Base-by-base conservation (phyloP, 257 asterid species). In the Solanum clarkiae region DNA sequence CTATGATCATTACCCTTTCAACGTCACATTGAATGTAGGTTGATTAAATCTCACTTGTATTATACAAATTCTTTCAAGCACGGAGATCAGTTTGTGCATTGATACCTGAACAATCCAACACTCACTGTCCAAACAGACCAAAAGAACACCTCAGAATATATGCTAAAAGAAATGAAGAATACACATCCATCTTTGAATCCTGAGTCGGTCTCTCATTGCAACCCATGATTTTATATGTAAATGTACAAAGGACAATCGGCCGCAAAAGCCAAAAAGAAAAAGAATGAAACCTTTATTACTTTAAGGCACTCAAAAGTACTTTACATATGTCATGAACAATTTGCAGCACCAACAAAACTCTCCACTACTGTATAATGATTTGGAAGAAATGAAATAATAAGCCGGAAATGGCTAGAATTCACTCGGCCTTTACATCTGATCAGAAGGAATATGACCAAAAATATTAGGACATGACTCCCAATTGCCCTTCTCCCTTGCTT, bases 381-480 rank as follows among this genome's bases (percentile, higher is more conserved):
- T 75, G 81, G 22, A 63, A 62, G 85, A 62, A 83, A 80, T 40
- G 56, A 69, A 74, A 74, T 72, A 86, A 80, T 83, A 77, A 29
- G 63, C 81, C 56, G 40, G 55, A 62, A 36, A 24, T 86, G 47
- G 55, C 24, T 69, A 20, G 26, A 81, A 32, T 29, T 82, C 70
- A 62, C 91, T 88, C 90, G 87, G 40, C 92, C 94, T 83, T 84
- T 75, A 71, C 42, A 71, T 87, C 81, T 96, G 92, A 79, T 94
- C 94, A 26, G 96, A 81, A 5, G 92, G 86, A 80, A 92, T 80
- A 57, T 93, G 94, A 77, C 98, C 98, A 91, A 96, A 96, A 89
- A 94, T 94, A 88, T 94, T 95, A 9, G 95, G 98, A 75, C 99
- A 93, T 4, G 91, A 89, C 40, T 92, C 98, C 99, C 99, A 96